Base-by-base conservation (phyloP, 2,329 filamentous ascomycete genomes). In the Tolypocladium endophyticum region DNA sequence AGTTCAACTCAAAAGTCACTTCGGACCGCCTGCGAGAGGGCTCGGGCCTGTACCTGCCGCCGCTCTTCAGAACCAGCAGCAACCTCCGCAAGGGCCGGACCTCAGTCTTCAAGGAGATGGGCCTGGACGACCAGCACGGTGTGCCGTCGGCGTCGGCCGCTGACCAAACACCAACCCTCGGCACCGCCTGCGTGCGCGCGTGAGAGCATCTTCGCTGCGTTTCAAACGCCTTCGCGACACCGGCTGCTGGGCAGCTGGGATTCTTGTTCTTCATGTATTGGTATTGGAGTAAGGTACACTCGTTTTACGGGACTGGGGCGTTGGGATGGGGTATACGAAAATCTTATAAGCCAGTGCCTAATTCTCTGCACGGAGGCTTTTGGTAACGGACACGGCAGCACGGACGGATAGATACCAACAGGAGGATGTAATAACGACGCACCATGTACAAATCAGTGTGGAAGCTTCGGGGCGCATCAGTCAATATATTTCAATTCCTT, bases 71-170 rank as follows among this genome's bases (percentile, higher is more conserved):
- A 35, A 77, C 77, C 72, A 67, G 67, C 47, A 72, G 72, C 64
- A 80, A 77, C 60, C 76, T 81, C 55, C 73, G 71, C 62, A 82
- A 81, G 66, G 78, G 75, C 50, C 75, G 80, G 56, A 77, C 72
- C 64, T 82, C 80, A 28, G 71, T 82, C 60, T 83, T 83, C 64
- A 80, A 73, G 65, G 81, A 83, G 68, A 67, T 78, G 47, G 81
- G 80, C 5, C 65, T 82, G 25, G 70, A 74, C 56, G 72, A 20
- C 38, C 61, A 3, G 2, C 14, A 5, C 45, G 28, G 45, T 25
- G 5, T 18, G 45, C 18, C 45, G 45, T 14, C 45, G 12, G 45
- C 54, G 45, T 25, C 43, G 47, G n/a, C 30, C 33, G 30, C 36
- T 14, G 56, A 9, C 33, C 30, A 41, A 14, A 4, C 14, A 3